A percentile compares a stretch with the other conserved stretches of the same genome.
phyloP scores from a whole-genome alignment of 148 eudicot genomes.

The Diospyros lotus region DNA sequence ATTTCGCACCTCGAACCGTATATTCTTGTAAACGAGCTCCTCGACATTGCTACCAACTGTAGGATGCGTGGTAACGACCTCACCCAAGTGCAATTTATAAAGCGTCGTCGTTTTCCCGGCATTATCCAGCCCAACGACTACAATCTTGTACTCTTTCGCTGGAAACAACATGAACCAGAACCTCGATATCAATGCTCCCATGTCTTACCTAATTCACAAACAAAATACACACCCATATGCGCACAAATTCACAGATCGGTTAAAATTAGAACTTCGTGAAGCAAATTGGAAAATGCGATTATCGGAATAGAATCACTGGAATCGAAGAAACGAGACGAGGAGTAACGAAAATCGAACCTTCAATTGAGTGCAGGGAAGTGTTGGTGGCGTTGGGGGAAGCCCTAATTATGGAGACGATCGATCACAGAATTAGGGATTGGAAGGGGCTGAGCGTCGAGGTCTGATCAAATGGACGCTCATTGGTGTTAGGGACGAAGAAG shows the following conservation, averaged over 20 bases:
- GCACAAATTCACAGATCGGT: background rate
- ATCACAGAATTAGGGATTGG: no score
- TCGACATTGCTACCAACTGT: slow-evolving; percentile 97
- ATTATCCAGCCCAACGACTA: slow-evolving; percentile 91
- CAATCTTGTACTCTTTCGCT: slow-evolving; percentile 95
- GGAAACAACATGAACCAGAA: slow-evolving; percentile 99
- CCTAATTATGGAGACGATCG: no score
- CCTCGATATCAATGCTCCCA: slow-evolving; percentile 87
- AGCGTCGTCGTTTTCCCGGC: slow-evolving; percentile 99
- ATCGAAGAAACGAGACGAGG: background rate
- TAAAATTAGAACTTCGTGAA: background rate
- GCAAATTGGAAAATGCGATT: background rate
- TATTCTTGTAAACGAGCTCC: slow-evolving; percentile 90
- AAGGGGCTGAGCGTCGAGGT: no score
- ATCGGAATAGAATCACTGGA: background rate
- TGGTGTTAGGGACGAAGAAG: no score
- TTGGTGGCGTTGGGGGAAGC: no score
- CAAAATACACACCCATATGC: background rate
- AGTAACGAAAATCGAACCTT: slow-evolving; percentile 5
- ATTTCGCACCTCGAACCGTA: slow-evolving; percentile 66
- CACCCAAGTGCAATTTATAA: slow-evolving; percentile 88
- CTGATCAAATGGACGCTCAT: no score
- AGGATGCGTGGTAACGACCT: slow-evolving; percentile 89
- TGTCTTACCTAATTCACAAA: slow-evolving; percentile 17
- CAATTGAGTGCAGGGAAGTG: background rate